Percentiles rank a stretch among this genome's conserved stretches.
Evolutionary conservation across 1,139 yeast species (phyloP).

Genomic region (Saccharomycopsis hybrid): DNA sequence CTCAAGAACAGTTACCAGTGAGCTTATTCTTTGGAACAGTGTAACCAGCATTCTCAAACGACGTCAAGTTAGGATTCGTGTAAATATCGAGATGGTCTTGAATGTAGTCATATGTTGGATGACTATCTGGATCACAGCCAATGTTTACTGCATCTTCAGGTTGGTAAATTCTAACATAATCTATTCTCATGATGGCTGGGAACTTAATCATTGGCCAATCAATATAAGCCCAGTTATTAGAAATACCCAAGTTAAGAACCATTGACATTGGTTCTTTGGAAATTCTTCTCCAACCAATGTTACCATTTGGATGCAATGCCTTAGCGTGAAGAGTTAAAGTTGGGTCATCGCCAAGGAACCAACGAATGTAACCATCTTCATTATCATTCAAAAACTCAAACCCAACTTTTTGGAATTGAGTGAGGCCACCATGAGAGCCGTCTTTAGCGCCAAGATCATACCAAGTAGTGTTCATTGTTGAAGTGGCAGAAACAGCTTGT

Average conservation of each 20-base stretch:
- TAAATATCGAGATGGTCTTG: slow-evolving; percentile 58
- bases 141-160: slow-evolving; percentile 42
- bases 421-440: slow-evolving; percentile 24
- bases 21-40: slow-evolving; percentile 49
- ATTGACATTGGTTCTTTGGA: slow-evolving; percentile 85
- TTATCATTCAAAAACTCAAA: slow-evolving; percentile 69
- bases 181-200: slow-evolving; percentile 64
- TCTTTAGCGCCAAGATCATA: slow-evolving; percentile 52
- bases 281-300: slow-evolving; percentile 65
- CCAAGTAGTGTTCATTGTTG: slow-evolving; percentile 70
- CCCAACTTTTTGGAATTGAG: slow-evolving; percentile 61
- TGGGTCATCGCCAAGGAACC: slow-evolving; percentile 73
- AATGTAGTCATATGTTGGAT: slow-evolving; percentile 73
- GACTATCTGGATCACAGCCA: slow-evolving; percentile 71
- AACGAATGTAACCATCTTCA: slow-evolving; percentile 62
- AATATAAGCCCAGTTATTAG: slow-evolving; percentile 77
- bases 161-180: slow-evolving; percentile 76
- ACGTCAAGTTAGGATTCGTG: slow-evolving; percentile 52
- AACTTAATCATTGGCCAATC: slow-evolving; percentile 66
- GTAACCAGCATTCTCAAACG: slow-evolving; percentile 66
- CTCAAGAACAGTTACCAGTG: slow-evolving; percentile 35
- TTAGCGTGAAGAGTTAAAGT: slow-evolving; percentile 55
- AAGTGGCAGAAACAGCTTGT: slow-evolving; percentile 73
- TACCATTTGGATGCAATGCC: slow-evolving; percentile 77
- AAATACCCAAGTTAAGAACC: slow-evolving; percentile 70